Percentiles rank a stretch among this genome's conserved stretches.
These are phyloP conservation scores for Ceratorhiza oryzae-sativae DNA, from an alignment of 1,284 basidiomycete species.

Conservation along the genomic window DNA sequence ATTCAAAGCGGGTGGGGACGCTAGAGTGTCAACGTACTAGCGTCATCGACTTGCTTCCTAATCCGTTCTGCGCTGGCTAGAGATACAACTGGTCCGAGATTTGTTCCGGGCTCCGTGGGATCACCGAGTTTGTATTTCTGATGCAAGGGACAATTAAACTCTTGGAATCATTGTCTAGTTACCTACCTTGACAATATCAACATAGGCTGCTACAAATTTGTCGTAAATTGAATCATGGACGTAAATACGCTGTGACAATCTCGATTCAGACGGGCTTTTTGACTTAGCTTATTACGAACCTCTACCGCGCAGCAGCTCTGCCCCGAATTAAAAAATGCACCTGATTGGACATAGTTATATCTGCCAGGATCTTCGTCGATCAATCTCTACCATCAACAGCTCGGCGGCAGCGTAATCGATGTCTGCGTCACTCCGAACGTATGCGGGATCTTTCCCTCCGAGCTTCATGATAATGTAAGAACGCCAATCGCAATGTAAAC, in stretches of 20 bases:
- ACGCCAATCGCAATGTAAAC: not conserved
- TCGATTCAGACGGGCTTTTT: not conserved
- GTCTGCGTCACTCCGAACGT: conserved; percentile 87
- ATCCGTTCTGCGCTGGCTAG: conserved; percentile 84
- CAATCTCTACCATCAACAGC: conserved; percentile 75
- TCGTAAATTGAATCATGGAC: conserved; percentile 88
- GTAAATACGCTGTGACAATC: conserved; percentile 77
- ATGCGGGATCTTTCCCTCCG: conserved; percentile 96
- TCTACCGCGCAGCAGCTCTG: conserved; percentile 90
- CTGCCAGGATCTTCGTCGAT: not conserved
- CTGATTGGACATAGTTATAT: conserved; percentile 51
- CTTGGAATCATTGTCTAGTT: not conserved
- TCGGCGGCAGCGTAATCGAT: conserved; percentile 82
- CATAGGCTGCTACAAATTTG: conserved; percentile 78
- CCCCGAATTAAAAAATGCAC: conserved; percentile 94
- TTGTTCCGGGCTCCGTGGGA: conserved; percentile 75
- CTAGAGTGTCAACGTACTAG: conserved; percentile 58
- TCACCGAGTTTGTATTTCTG: conserved; percentile 85
- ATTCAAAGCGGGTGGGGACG: not conserved
- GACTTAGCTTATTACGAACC: conserved; percentile 52
- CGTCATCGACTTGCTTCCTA: conserved; percentile 84
- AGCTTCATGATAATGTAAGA: conserved; percentile 62
- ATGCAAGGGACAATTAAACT: not conserved
- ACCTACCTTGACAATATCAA: conserved; percentile 72
- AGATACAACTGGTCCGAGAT: conserved; percentile 91